These are phyloP conservation scores for Chrysosphaeria jannelii DNA, from an alignment of 2,329 filamentous ascomycete species.

Conservation along the genomic window DNA sequence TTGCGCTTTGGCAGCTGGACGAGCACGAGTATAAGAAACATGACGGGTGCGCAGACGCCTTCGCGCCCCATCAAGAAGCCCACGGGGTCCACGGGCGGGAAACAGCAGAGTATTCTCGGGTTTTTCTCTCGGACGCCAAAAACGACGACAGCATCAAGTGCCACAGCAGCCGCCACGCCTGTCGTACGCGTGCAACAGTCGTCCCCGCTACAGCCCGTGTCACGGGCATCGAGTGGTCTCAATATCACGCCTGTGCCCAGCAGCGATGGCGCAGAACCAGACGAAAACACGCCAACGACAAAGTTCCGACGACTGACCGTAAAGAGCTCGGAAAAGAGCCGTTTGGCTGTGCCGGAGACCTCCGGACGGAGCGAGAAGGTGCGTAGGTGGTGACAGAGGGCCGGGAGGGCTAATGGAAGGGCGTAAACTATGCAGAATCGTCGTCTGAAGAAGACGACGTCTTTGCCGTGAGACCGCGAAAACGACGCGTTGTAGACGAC, in stretches of 20 bases:
- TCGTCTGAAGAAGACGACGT: slow-evolving; percentile 19
- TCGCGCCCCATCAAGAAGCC: slow-evolving; percentile 12
- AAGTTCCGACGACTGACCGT: too few relatives aligned
- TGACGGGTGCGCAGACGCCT: slow-evolving; percentile 10
- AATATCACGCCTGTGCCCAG: slow-evolving; percentile 47
- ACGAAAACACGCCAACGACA: too few relatives aligned
- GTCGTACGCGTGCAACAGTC: slow-evolving; percentile 13
- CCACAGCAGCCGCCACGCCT: slow-evolving; percentile 4
- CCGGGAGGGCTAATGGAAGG: slow-evolving; percentile 23
- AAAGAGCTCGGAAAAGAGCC: slow-evolving; percentile 9
- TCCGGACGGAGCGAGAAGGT: slow-evolving; percentile 66
- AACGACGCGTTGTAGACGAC: slow-evolving; percentile 27
- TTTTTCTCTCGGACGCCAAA: slow-evolving; percentile 38
- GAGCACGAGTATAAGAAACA: too few relatives aligned
- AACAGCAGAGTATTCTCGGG: slow-evolving; percentile 45
- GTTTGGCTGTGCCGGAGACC: slow-evolving; percentile 12
- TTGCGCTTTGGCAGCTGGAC: too few relatives aligned
- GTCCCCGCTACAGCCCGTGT: too few relatives aligned
- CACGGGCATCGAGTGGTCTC: slow-evolving; percentile 4
- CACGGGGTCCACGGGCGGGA: slow-evolving; percentile 15
- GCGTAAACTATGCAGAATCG: slow-evolving; percentile 52
- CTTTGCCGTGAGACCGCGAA: slow-evolving; percentile 9
- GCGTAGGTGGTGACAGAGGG: slow-evolving; percentile 4
- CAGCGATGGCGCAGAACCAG: slow-evolving; percentile 41
- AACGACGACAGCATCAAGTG: slow-evolving; percentile 5